Evolutionary conservation across 2,329 filamentous ascomycete genomes (phyloP).

Genomic region (Botrytis paeoniae): DNA sequence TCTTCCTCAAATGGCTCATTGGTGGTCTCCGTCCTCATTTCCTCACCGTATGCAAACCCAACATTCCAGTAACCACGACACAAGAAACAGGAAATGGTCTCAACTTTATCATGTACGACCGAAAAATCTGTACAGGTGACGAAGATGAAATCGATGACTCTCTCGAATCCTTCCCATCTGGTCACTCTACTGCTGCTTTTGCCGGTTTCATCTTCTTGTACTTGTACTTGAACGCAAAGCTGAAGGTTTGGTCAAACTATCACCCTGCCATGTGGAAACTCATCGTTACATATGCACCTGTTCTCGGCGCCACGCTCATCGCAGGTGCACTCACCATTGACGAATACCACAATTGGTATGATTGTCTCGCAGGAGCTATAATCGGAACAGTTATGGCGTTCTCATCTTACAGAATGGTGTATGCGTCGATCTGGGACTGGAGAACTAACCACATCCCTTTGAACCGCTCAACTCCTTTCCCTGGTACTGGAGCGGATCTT

Average conservation of each 20-base stretch:
- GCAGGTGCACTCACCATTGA: conserved; percentile 69
- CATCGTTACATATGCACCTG: conserved; percentile 59
- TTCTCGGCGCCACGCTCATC: conserved; percentile 66
- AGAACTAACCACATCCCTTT: conserved; percentile 65
- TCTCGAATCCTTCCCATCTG: conserved; percentile 69
- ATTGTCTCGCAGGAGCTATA: conserved; percentile 62
- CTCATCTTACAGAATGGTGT: conserved; percentile 63
- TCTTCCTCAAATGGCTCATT: conserved; percentile 73
- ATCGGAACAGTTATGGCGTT: conserved; percentile 67
- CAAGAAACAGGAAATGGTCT: conserved; percentile 50
- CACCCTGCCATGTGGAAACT: conserved; percentile 74
- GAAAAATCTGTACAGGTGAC: conserved; percentile 67
- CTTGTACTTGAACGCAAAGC: conserved; percentile 74
- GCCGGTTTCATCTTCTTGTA: conserved; percentile 68
- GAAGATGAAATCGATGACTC: conserved; percentile 62
- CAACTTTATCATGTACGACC: conserved; percentile 63
- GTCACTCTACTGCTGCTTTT: conserved; percentile 71
- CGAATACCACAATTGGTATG: conserved; percentile 74
- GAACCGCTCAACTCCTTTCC: conserved; percentile 54
- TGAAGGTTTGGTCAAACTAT: conserved; percentile 72
- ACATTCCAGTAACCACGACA: conserved; percentile 43
- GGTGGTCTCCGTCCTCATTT: conserved; percentile 72
- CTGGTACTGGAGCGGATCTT: conserved; percentile 44
- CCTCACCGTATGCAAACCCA: conserved; percentile 65
- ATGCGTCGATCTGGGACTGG: conserved; percentile 67